Conservation (phyloP, 129 eudicot genomes). For the Pittosporum tobira region DNA sequence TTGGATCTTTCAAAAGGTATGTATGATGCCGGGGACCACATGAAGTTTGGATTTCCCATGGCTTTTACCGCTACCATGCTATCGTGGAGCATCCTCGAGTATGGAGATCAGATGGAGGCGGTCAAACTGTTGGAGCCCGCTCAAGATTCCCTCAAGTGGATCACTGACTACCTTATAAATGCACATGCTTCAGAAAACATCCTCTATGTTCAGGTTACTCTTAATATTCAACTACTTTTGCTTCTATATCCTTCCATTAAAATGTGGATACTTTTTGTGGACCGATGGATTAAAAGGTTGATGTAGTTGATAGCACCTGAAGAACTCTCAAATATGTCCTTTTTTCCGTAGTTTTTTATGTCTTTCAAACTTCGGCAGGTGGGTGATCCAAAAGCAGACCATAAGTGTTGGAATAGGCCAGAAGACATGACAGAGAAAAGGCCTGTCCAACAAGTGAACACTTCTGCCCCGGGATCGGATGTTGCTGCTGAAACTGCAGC, state of each 20-base stretch:
- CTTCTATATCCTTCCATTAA: background rate
- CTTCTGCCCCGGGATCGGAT: conserved; percentile 76
- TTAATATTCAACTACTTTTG: background rate
- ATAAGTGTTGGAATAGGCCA: conserved; percentile 88
- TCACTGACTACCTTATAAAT: conserved; percentile 75
- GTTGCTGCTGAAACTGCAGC: conserved; percentile 99
- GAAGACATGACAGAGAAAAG: conserved; percentile 77
- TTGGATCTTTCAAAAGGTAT: conserved; percentile 88
- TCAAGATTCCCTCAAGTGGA: conserved; percentile 79
- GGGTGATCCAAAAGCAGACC: conserved; percentile 77
- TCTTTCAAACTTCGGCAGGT: conserved; percentile 36
- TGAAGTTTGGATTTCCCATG: conserved; percentile 94
- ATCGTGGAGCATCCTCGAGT: conserved; percentile 95
- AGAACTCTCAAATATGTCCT: background rate
- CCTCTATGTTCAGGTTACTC: conserved; percentile 72
- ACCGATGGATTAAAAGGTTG: background rate
- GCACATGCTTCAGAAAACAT: conserved; percentile 78
- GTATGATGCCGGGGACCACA: conserved; percentile 99
- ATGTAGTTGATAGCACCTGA: background rate
- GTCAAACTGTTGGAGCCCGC: conserved; percentile 66
- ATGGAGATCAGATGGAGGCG: conserved; percentile 90
- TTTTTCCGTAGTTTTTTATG: background rate
- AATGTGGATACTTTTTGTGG: too few species aligned
- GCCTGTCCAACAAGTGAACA: conserved; percentile 57
- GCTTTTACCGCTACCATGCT: conserved; percentile 93